phyloP scores from a whole-genome alignment of 139 green algal species.

The Chlamydomonas urium region DNA sequence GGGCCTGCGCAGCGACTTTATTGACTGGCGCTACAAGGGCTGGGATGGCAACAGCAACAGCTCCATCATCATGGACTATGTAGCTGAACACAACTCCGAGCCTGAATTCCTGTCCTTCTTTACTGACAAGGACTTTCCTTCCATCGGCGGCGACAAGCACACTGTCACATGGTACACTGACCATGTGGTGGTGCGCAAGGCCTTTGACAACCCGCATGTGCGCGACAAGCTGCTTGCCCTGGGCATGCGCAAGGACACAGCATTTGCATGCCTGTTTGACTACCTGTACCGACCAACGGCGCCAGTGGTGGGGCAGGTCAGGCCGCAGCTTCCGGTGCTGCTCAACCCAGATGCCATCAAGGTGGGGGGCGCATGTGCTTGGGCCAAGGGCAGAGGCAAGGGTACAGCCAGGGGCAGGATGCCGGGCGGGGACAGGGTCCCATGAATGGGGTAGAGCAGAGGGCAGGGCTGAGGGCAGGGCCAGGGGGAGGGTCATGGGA shows the following conservation, averaged over 20 bases:
- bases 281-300: constrained; percentile 25
- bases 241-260: constrained; percentile 19
- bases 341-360: constrained; percentile 22
- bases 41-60: constrained; percentile 1
- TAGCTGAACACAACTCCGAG: constrained; percentile 12
- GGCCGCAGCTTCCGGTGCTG: constrained; percentile 10
- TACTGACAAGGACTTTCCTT: constrained; percentile 9
- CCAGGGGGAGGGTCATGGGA: no score
- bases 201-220: constrained; percentile 23
- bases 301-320: not conserved
- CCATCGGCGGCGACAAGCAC: constrained; percentile 2
- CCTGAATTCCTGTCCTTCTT: not conserved
- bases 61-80: constrained; percentile 21
- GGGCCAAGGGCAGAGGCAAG: not conserved
- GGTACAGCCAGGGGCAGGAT: not conserved
- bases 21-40: constrained; percentile 24
- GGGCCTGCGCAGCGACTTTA: constrained; percentile 17
- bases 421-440: no score
- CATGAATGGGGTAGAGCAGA: no score
- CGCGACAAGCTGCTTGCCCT: not conserved
- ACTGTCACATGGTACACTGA: constrained; percentile 24
- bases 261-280: constrained; percentile 34
- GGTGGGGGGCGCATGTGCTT: constrained; percentile 1
- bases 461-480: no score
- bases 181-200: constrained; percentile 8